Conservation (phyloP, 306 rosid species). For the Rosa persica region DNA sequence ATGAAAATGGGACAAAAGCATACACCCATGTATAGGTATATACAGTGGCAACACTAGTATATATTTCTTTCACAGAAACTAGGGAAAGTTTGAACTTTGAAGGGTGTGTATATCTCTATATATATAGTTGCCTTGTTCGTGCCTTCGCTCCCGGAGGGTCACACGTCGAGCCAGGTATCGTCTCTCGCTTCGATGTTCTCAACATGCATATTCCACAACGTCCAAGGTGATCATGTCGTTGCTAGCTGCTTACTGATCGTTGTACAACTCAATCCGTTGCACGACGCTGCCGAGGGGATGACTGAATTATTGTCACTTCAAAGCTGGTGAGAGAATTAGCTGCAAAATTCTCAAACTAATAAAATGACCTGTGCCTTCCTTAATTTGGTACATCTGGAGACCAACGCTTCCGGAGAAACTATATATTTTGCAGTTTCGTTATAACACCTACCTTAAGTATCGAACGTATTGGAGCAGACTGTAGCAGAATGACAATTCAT, state of each 20-base stretch:
- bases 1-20: too few species aligned
- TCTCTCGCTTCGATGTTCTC: slow-evolving; percentile 77
- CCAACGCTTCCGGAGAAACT: neutral
- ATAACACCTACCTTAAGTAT: too few species aligned
- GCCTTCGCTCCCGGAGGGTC: slow-evolving; percentile 98
- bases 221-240: slow-evolving; percentile 64
- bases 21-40: too few species aligned
- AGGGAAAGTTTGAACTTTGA: slow-evolving; percentile 83
- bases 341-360: slow-evolving; percentile 72
- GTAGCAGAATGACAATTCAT: neutral
- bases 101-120: slow-evolving; percentile 76
- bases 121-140: slow-evolving; percentile 83
- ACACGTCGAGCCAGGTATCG: slow-evolving; percentile 85
- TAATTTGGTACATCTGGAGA: neutral
- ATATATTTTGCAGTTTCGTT: too few species aligned
- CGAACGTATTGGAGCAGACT: neutral
- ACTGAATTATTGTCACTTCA: slow-evolving; percentile 89
- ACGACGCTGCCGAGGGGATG: slow-evolving; percentile 89
- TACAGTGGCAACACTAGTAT: neutral
- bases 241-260: slow-evolving; percentile 54
- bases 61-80: slow-evolving; percentile 60
- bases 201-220: slow-evolving; percentile 73
- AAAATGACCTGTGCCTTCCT: neutral
- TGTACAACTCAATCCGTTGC: slow-evolving; percentile 85
- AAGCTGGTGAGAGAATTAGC: slow-evolving; percentile 84